These are phyloP conservation scores for Diaporthe australafricana DNA, from an alignment of 2,329 filamentous ascomycete genomes.

Conservation along the genomic window DNA sequence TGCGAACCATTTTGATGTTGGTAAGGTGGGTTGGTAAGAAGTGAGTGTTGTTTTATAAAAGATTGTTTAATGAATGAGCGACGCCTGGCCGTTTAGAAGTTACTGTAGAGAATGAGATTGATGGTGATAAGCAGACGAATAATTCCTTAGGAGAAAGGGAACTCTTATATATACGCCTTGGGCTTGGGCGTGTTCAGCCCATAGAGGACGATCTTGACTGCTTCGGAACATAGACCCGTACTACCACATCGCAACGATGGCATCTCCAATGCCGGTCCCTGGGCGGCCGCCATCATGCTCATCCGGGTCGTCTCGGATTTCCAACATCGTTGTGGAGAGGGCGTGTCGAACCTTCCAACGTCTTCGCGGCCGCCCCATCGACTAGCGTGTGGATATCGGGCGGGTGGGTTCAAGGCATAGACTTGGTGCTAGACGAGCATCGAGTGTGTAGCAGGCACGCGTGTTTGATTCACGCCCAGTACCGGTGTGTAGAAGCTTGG, in stretches of 20 bases:
- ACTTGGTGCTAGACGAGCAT: constrained; percentile 21
- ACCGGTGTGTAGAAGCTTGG: not conserved
- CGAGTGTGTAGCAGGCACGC: constrained; percentile 19
- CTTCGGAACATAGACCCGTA: not conserved
- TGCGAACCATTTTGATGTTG: constrained; percentile 29
- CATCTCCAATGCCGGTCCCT: not conserved
- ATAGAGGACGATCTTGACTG: constrained; percentile 8
- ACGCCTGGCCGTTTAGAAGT: constrained; percentile 28
- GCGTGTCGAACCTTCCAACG: not conserved
- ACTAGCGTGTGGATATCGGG: not conserved
- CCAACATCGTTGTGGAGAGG: not conserved
- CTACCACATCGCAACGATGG: not conserved
- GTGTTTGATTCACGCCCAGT: constrained; percentile 20
- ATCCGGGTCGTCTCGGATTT: constrained; percentile 16
- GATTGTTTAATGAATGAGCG: constrained; percentile 12
- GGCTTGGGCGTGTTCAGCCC: not conserved
- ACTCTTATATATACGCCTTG: not conserved
- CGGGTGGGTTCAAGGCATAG: constrained; percentile 16
- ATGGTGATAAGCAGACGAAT: not conserved
- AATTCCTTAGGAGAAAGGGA: not conserved
- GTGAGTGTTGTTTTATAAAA: constrained; percentile 22
- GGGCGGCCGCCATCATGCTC: not conserved
- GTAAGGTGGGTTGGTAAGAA: not conserved
- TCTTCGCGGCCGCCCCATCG: not conserved
- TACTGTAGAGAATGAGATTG: not conserved